Evolutionary conservation across 805 yeast genomes (phyloP).

Genomic region (Saturnispora mendoncae): DNA sequence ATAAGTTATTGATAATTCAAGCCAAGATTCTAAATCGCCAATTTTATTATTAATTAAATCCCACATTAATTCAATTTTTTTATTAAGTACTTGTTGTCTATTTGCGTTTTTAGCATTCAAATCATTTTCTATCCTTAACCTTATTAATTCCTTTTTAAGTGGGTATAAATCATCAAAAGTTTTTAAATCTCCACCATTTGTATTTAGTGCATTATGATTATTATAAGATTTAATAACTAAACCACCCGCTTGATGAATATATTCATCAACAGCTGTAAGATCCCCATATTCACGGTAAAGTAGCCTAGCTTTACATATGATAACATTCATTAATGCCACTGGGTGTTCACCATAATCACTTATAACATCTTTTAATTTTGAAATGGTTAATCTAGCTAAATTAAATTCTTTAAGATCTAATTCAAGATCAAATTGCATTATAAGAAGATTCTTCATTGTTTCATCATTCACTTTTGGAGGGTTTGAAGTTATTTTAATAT

Average conservation of each 20-base stretch:
- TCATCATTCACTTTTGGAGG: neutral
- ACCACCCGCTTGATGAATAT: constrained; percentile 11
- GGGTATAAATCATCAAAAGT: constrained; percentile 43
- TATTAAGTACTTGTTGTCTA: neutral
- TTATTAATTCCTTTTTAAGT: constrained; percentile 4
- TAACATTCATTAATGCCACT: constrained; percentile 7
- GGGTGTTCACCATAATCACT: constrained; percentile 8
- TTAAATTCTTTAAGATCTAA: constrained; percentile 10
- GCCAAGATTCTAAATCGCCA: constrained; percentile 69
- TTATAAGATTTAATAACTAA: constrained; percentile 10
- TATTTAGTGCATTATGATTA: constrained; percentile 8
- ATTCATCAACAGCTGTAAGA: constrained; percentile 6
- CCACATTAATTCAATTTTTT: constrained; percentile 16
- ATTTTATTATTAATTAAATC: constrained; percentile 58
- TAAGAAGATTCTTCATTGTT: constrained; percentile 6
- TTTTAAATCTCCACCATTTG: constrained; percentile 21
- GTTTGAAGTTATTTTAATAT: neutral
- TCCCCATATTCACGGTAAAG: constrained; percentile 2
- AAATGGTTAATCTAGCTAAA: constrained; percentile 10
- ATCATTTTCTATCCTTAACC: neutral
- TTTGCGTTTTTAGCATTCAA: neutral
- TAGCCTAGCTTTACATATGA: constrained; percentile 5
- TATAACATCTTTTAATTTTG: constrained; percentile 12
- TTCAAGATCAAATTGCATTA: constrained; percentile 13
- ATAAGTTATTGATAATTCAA: constrained; percentile 66